These are phyloP conservation scores for Malus hybrid DNA, from an alignment of 331 rosid species.

Conservation along the genomic window DNA sequence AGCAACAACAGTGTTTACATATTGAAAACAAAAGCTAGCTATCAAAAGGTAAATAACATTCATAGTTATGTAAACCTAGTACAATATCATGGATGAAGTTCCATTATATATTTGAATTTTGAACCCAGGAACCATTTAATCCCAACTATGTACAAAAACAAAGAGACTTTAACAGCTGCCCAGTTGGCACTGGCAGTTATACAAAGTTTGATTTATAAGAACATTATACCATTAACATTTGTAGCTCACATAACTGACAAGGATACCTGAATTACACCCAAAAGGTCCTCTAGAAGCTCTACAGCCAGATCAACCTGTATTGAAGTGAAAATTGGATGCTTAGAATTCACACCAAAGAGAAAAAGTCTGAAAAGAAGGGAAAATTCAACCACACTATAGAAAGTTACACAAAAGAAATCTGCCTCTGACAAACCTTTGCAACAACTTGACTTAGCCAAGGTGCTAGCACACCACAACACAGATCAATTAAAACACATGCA, in stretches of 20 bases:
- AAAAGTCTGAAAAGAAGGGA: not conserved
- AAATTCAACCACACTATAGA: not conserved
- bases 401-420: not conserved
- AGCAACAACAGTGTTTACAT: not conserved
- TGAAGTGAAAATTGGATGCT: slow-evolving; percentile 17
- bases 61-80: not conserved
- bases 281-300: slow-evolving; percentile 93
- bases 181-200: not conserved
- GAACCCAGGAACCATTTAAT: not conserved
- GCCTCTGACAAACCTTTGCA: slow-evolving; percentile 60
- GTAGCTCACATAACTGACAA: not conserved
- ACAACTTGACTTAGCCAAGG: slow-evolving; percentile 85
- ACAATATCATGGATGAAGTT: not conserved
- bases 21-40: not conserved
- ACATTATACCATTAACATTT: not conserved
- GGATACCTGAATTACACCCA: slow-evolving; percentile 76
- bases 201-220: not conserved
- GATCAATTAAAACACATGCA: slow-evolving; percentile 83
- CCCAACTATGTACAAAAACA: not conserved
- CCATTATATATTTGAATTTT: not conserved
- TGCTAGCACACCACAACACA: slow-evolving; percentile 70
- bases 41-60: not conserved
- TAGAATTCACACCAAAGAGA: slow-evolving; percentile 10
- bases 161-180: not conserved
- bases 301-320: slow-evolving; percentile 77